phyloP scores from a whole-genome alignment of 2,329 filamentous ascomycete genomes.

The Ophiostoma australiae region DNA sequence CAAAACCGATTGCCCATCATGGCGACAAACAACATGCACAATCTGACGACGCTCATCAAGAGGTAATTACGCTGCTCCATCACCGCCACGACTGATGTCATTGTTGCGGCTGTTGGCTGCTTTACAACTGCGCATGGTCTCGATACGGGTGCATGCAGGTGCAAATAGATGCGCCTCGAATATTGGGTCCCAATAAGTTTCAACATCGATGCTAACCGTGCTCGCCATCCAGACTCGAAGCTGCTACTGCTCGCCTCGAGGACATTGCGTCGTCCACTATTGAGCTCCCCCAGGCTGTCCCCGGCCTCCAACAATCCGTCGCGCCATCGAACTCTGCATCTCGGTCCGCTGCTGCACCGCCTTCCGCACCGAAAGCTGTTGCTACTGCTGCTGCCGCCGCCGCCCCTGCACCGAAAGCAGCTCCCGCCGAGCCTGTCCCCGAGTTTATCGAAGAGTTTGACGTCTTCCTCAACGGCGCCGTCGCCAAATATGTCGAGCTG shows the following conservation, averaged over 20 bases:
- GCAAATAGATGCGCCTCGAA: background rate
- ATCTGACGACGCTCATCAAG: constrained; percentile 95
- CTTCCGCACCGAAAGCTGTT: constrained; percentile 34
- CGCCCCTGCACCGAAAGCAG: constrained; percentile 39
- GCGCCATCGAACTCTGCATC: constrained; percentile 34
- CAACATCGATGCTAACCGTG: background rate
- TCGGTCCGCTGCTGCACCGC: constrained; percentile 34
- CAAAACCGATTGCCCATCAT: constrained; percentile 43
- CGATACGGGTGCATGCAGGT: background rate
- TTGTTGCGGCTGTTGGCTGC: background rate
- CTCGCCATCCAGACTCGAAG: constrained; percentile 68
- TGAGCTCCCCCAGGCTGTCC: constrained; percentile 52
- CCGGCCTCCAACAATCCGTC: constrained; percentile 42
- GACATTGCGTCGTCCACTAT: constrained; percentile 80
- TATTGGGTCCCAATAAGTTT: background rate
- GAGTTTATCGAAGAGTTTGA: constrained; percentile 86
- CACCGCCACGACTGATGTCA: constrained; percentile 21
- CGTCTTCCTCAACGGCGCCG: constrained; percentile 64
- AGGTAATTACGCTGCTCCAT: constrained; percentile 57
- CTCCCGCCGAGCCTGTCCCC: constrained; percentile 56
- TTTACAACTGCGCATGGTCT: background rate
- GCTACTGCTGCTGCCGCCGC: constrained; percentile 36
- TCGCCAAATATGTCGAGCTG: constrained; percentile 71
- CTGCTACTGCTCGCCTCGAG: constrained; percentile 90
- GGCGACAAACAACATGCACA: constrained; percentile 85